Evolutionary conservation across 139 green algal genomes (phyloP), one percentile per base, ranked within the genome.

Genomic region (Edaphochlamys debaryana): DNA sequence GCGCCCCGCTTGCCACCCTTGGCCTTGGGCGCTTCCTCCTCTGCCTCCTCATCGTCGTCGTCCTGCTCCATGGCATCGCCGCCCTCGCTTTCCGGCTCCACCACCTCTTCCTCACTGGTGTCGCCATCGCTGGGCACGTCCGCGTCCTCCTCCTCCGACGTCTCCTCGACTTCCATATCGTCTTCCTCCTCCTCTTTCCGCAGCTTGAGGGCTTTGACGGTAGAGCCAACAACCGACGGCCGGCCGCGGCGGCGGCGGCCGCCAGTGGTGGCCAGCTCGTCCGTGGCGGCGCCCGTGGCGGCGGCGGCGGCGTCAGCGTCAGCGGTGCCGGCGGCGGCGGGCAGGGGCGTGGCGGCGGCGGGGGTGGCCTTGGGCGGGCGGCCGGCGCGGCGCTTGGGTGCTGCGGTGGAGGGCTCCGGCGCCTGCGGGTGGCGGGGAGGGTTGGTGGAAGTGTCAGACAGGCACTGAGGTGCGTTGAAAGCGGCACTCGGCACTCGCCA

Each of bases 351-450:
- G 45, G 69, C n/a, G 52, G 56, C 25, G 34, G 17, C 8, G 25
- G 70, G 20, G 20, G 70, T 66, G 32, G 70, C 20, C 70, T 78
- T 78, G 70, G 70, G 70, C 32, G 48, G 70, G 9, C 70, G 54
- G 32, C 70, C 48, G 30, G 11, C 30, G 70, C 70, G 70, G 38
- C 32, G 45, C 48, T 45, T 66, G 70, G 25, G 25, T 23, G 56
- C n/a, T 23, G 56, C 38, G 8, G n/a, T 19, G 42, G 42, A 8
- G 2, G 42, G 69, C 37, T 50, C 2, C 22, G 37, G 37, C 4
- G 25, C 17, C 38, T 15, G 25, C 66, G n/a, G n/a, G n/a, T 32
- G 19, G 34, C 34, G 67, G 40, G n/a, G n/a, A n/a, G n/a, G n/a
- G n/a, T n/a, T n/a, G n/a, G n/a, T n/a, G n/a, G n/a, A n/a, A n/a